Evolutionary conservation across 2,329 filamentous ascomycete genomes (phyloP).

Genomic region (Xylariaceae sp.): DNA sequence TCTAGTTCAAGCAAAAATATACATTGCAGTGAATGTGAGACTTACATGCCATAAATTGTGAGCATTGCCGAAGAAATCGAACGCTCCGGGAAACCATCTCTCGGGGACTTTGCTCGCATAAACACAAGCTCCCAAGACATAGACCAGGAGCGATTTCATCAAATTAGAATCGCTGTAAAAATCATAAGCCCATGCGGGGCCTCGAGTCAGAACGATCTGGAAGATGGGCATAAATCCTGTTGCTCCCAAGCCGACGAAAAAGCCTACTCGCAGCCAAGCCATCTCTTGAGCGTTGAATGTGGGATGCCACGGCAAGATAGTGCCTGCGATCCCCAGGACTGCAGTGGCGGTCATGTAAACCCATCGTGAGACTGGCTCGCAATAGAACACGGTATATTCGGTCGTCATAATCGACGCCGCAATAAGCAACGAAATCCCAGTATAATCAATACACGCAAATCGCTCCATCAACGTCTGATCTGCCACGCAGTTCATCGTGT

Average conservation of each 20-base stretch:
- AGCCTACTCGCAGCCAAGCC: conserved; percentile 87
- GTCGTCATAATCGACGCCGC: conserved; percentile 97
- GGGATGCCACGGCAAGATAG: conserved; percentile 93
- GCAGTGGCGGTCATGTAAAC: conserved; percentile 82
- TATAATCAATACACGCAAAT: conserved; percentile 98
- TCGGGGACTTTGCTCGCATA: conserved; percentile 94
- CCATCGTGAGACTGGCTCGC: conserved; percentile 84
- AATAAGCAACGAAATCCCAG: conserved; percentile 91
- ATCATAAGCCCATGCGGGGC: conserved; percentile 74
- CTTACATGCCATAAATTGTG: conserved; percentile 92
- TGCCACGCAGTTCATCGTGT: conserved; percentile 97
- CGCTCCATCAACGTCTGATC: conserved; percentile 86
- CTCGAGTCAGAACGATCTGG: conserved; percentile 77
- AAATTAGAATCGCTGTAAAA: conserved; percentile 80
- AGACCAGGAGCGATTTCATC: conserved; percentile 80
- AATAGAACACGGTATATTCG: conserved; percentile 98
- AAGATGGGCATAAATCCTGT: conserved; percentile 88
- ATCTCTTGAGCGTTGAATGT: conserved; percentile 90
- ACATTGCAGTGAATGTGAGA: conserved; percentile 60
- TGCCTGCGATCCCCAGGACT: conserved; percentile 77
- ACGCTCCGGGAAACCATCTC: conserved; percentile 86
- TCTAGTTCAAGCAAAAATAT: conserved; percentile 31
- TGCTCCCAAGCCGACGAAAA: conserved; percentile 82
- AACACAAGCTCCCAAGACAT: conserved; percentile 77
- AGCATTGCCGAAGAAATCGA: conserved; percentile 92